Percentiles rank a stretch among this genome's conserved stretches.
Evolutionary conservation across 2,329 filamentous ascomycete species (phyloP).

Genomic region (Verticillium isaacii): DNA sequence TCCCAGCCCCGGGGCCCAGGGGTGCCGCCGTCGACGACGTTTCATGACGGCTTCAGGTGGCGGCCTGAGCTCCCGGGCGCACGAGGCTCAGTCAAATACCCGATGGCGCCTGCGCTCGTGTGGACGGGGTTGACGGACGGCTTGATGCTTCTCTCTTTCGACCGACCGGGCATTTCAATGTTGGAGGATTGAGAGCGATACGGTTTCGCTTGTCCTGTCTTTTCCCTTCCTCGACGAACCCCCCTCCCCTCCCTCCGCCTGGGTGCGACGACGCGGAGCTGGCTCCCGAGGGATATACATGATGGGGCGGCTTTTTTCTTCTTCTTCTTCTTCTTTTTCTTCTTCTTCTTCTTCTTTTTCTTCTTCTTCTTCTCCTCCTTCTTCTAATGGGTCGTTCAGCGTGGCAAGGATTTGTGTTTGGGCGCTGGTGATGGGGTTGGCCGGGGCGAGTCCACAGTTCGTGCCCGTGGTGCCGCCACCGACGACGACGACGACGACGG

Average conservation of each 20-base stretch:
- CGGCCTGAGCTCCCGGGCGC: slow-evolving; percentile 1
- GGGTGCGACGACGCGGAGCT: not conserved
- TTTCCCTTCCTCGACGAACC: not conserved
- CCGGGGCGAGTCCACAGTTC: not conserved
- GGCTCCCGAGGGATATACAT: not conserved
- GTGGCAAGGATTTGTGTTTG: not conserved
- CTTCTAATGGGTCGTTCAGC: not conserved
- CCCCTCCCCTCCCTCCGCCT: not conserved
- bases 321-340: not conserved
- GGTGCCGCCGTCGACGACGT: slow-evolving; percentile 3
- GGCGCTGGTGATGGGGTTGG: not conserved
- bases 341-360: not conserved
- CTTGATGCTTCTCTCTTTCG: not conserved
- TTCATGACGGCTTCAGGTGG: slow-evolving; percentile 15
- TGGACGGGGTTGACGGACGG: not conserved
- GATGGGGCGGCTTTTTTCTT: not conserved
- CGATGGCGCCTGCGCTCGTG: not conserved
- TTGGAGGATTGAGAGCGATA: not conserved
- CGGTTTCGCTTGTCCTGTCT: not conserved
- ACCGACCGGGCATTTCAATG: not conserved
- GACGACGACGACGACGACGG: not conserved
- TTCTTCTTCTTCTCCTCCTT: not conserved
- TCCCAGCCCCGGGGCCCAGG: not conserved
- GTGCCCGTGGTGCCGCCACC: not conserved
- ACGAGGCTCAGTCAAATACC: not conserved